Conservation (phyloP, 2,329 filamentous ascomycete genomes). For the Fusarium dimerum region DNA sequence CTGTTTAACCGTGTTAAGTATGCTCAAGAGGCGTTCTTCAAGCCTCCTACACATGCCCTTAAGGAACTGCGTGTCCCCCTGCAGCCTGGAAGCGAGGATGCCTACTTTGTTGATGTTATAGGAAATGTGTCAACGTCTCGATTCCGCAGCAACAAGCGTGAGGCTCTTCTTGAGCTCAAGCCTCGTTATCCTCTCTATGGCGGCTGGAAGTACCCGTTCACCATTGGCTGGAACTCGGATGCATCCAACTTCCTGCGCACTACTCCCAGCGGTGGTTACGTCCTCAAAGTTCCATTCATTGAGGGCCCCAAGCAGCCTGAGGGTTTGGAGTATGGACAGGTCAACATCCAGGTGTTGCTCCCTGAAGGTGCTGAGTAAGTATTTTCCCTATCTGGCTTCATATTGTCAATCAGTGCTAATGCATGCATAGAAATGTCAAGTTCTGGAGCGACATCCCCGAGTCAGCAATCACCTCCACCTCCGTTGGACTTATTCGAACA, state of each 20-base stretch:
- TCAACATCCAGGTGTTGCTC: slow-evolving; percentile 79
- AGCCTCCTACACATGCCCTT: slow-evolving; percentile 74
- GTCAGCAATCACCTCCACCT: slow-evolving; percentile 59
- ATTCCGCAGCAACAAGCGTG: slow-evolving; percentile 76
- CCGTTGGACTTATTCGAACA: slow-evolving; percentile 71
- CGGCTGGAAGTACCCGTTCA: slow-evolving; percentile 97
- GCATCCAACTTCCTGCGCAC: slow-evolving; percentile 74
- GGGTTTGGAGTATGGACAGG: slow-evolving; percentile 81
- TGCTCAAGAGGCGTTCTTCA: slow-evolving; percentile 73
- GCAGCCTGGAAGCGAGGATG: slow-evolving; percentile 74
- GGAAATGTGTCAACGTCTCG: slow-evolving; percentile 94
- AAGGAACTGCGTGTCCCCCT: slow-evolving; percentile 82
- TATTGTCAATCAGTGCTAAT: slow-evolving; percentile 25
- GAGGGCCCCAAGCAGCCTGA: slow-evolving; percentile 87
- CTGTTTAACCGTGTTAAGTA: slow-evolving; percentile 78
- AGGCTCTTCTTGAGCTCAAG: slow-evolving; percentile 85
- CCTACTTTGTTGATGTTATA: slow-evolving; percentile 95
- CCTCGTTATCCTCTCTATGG: slow-evolving; percentile 96
- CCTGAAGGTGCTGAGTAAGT: slow-evolving; percentile 87
- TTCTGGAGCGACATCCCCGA: slow-evolving; percentile 73
- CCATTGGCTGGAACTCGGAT: slow-evolving; percentile 92
- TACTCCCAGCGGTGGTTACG: slow-evolving; percentile 67
- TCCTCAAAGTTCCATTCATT: slow-evolving; percentile 88
- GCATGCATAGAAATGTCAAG: slow-evolving; percentile 70
- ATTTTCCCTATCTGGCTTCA: not conserved